Evolutionary conservation across 2,329 filamentous ascomycete species (phyloP), one percentile per base, ranked within the genome.

Genomic region (Neonectria ditissima): DNA sequence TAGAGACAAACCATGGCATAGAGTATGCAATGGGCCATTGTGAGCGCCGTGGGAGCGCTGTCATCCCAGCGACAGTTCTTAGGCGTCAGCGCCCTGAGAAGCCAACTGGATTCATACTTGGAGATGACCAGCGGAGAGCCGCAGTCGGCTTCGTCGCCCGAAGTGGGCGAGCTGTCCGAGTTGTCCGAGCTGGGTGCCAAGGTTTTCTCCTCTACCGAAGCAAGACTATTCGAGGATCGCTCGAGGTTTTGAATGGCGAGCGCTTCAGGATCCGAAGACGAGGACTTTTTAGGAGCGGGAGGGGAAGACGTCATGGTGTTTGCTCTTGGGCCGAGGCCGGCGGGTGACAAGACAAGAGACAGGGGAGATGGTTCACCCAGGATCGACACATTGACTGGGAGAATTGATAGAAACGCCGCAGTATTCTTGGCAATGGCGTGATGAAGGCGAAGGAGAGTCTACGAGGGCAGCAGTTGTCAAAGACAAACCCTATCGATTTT

Each of bases 51-150:
- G 8, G 92, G 91, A 58, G 86, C 83, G 1, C 86, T 76, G 0
- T 88, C 84, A 69, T 93, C 84, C 80, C 90, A 94, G 48, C 91
- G 87, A 75, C 91, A 92, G 68, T 86, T 83, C 55, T 82, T 82
- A 0, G 91, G 92, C 37, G 86, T 88, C 84, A 68, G 47, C 24
- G 67, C 8, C 16, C 72, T 69, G 20, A 63, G 69, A 54, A 73
- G 22, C 57, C 65, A 67, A 20, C 68, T 70, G 2, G 65, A 61
- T 11, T 70, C 67, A 30, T 76, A 74, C n/a, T 66, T 72, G 39
- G 63, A 58, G 58, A 55, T 63, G 8, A 45, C 30, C 13, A 59
- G 53, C 28, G 18, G 24, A 34, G 52, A 41, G 10, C 9, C n/a
- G 20, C 58, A 57, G 6, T 60, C 61, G 34, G 32, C 45, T 20